Evolutionary conservation across 306 rosid species (phyloP), one percentile per base, ranked within the genome.

Genomic region (Dryas octopetala): DNA sequence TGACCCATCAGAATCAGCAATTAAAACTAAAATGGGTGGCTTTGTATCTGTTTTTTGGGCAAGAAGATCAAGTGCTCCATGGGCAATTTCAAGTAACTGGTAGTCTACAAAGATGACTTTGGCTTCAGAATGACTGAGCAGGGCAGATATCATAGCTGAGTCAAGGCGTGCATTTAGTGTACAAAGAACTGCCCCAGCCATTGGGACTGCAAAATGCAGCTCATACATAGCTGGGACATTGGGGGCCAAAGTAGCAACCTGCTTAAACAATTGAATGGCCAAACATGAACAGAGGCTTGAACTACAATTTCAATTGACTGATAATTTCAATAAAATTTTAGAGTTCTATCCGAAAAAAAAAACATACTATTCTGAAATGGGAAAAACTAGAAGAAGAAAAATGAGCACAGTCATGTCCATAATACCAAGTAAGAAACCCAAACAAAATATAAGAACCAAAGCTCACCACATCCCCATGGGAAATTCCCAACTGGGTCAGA

Each of bases 201-300:
- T 94, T 73, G 97, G 98, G 49, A 86, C 97, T 64, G 95, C 93
- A 74, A 94, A 94, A 74, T 94, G 98, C n/a, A 94, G 82, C 88
- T 94, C 98, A 75, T 87, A 86, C 97, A 91, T 89, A 65, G 98
- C 95, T 48, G 96, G 96, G 62, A 88, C 85, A 85, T 94, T 91
- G 1, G 97, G 98, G 2, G 89, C 86, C 57, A 94, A 71, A 5
- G 85, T 88, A 51, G 97, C 97, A 70, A 94, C 97, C 97, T 94
- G 88, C 70, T 78, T 40, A 53, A 52, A 70, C 73, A 83, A 60
- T 7, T 26, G 17, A 79, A 55, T 13, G 16, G 5, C 44, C 23
- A 43, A 57, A 23, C 64, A 55, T 6, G n/a, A 17, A 70, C 12
- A 70, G 41, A 11, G 4, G 13, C 23, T 71, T 59, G 41, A 26